Evolutionary conservation across 441 rosid species (phyloP), one percentile per base, ranked within the genome.

Genomic region (Populus hybrid): DNA sequence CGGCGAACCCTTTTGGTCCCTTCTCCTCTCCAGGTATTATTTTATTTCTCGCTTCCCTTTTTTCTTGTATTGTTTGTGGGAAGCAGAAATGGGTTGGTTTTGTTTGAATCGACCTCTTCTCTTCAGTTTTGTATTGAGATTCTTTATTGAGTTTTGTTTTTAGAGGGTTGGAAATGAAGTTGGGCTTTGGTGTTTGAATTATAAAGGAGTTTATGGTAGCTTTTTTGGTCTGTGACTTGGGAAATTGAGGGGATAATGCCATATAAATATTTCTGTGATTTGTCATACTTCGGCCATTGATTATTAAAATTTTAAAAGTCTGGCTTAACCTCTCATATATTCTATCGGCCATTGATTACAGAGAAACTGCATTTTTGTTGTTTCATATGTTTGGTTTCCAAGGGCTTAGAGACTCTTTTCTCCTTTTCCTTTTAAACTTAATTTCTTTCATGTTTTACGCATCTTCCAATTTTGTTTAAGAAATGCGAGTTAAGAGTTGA

Each of bases 11-110:
- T 68, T 79, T 79, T 91, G 81, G 71, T 77, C 56, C 89, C 98
- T 83, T 95, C 98, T 69, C 90, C 87, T 10, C 89, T 92, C 42
- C 94, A 95, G 96, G 99, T 93, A 23, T 29, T 53, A 53, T 50
- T 64, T 63, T 9, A 16, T 67, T 26, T 26, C 18, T 35, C 3
- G 9, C 9, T 7, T 26, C 1, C 63, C 31, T 29, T 29, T 29
- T 29, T 29, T 29, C 31, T 75, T 59, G n/a, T 24, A 23, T 14
- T 50, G 21, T 10, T 6, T 40, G 50, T 16, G 31, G 31, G 31
- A 7, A 33, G 68, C 59, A 16, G 40, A 78, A 24, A 74, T 56
- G 56, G 76, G 70, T 74, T 29, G 18, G 28, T 61, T 20, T 28
- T 18, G 4, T 29, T 29, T 29, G 31, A 29, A 29, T 29, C 5